Conservation (phyloP, 805 yeast genomes). For the Saturnispora bothae region DNA sequence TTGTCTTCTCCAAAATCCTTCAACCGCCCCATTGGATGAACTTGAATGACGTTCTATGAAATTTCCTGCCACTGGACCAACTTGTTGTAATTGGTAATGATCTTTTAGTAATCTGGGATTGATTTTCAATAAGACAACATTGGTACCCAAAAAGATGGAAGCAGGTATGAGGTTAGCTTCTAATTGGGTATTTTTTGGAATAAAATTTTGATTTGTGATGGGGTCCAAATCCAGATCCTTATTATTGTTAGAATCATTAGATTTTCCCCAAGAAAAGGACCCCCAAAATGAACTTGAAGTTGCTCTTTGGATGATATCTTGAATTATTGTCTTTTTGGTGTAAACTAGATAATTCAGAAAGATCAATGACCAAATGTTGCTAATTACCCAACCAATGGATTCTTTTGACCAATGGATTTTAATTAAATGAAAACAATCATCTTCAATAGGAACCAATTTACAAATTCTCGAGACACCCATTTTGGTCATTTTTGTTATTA, state of each 20-base stretch:
- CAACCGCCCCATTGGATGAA: slow-evolving; percentile 2
- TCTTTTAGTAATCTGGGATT: slow-evolving; percentile 11
- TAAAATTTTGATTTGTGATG: too few relatives aligned
- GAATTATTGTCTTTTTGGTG: slow-evolving; percentile 20
- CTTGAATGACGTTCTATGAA: not conserved
- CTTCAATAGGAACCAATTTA: slow-evolving; percentile 12
- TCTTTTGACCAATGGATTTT: slow-evolving; percentile 51
- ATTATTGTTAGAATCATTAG: not conserved
- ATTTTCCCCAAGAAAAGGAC: slow-evolving; percentile 17
- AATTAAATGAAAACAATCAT: slow-evolving; percentile 39
- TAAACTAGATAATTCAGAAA: slow-evolving; percentile 33
- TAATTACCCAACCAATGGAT: slow-evolving; percentile 68
- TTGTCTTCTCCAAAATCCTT: slow-evolving; percentile 15
- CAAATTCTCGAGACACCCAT: slow-evolving; percentile 21
- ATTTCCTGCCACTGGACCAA: too few relatives aligned
- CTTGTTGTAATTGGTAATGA: slow-evolving; percentile 9
- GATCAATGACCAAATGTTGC: slow-evolving; percentile 52
- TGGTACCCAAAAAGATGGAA: slow-evolving; percentile 37
- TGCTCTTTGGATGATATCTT: slow-evolving; percentile 28
- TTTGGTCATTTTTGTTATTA: slow-evolving; percentile 33
- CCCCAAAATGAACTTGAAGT: slow-evolving; percentile 27
- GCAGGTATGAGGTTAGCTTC: slow-evolving; percentile 15
- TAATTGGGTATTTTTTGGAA: too few relatives aligned
- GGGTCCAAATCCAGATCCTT: too few relatives aligned
- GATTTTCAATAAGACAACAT: slow-evolving; percentile 34